phyloP scores from a whole-genome alignment of 306 rosid genomes.

The Mucuna pruriens region DNA sequence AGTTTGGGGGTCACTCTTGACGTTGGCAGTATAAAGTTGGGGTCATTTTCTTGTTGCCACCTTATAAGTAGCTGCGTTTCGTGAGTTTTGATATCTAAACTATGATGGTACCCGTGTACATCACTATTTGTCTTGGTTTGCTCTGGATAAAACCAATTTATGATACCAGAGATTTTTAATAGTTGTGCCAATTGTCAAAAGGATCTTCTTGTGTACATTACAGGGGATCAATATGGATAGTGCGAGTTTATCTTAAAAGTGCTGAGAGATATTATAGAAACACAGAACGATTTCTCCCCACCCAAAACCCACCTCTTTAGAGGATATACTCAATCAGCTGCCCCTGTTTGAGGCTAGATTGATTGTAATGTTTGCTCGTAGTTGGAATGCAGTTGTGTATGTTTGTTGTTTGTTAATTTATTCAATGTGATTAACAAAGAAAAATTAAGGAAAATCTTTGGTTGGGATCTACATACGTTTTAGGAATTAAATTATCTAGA shows the following conservation, averaged over 20 bases:
- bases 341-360: constrained; percentile 14
- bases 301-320: constrained; percentile 5
- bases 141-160: constrained; percentile 30
- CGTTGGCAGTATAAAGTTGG: constrained; percentile 23
- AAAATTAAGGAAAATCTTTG: background rate
- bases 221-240: constrained; percentile 15
- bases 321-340: constrained; percentile 5
- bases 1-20: constrained; percentile 31
- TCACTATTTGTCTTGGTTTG: constrained; percentile 30
- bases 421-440: background rate
- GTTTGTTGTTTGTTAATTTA: constrained; percentile 15
- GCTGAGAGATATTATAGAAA: constrained; percentile 17
- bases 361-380: constrained; percentile 28
- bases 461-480: background rate
- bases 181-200: constrained; percentile 12
- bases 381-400: constrained; percentile 22
- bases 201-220: constrained; percentile 25
- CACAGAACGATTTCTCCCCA: background rate
- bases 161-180: constrained; percentile 1
- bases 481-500: background rate
- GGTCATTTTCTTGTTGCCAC: constrained; percentile 33
- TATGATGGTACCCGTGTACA: constrained; percentile 35
- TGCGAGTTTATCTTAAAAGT: constrained; percentile 10
- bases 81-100: constrained; percentile 34
- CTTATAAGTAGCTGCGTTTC: constrained; percentile 20